These are phyloP conservation scores for Vitis hybrid DNA, from an alignment of 177 flowering plant genomes.

Conservation along the genomic window DNA sequence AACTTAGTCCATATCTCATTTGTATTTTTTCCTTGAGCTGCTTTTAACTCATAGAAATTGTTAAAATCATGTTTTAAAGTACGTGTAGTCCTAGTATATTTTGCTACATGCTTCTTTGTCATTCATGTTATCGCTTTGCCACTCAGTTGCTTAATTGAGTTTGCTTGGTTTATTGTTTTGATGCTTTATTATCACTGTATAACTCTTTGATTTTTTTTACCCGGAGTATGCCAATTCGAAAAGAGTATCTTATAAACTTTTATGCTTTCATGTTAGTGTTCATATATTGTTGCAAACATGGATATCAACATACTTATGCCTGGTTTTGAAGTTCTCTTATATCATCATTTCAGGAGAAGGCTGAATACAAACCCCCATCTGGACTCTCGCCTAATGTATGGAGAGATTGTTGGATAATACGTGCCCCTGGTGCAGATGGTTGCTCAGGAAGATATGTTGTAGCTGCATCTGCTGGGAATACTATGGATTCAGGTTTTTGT, in stretches of 20 bases:
- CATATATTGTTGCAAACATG: neutral
- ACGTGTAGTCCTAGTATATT: no score
- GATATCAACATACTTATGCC: neutral
- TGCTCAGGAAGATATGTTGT: slow-evolving; percentile 94
- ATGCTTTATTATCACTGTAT: neutral
- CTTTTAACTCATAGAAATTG: neutral
- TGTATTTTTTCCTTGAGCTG: neutral
- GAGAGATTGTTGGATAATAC: slow-evolving; percentile 96
- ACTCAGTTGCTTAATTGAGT: no score
- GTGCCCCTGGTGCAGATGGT: slow-evolving; percentile 94
- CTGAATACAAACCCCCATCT: slow-evolving; percentile 72
- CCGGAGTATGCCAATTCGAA: neutral
- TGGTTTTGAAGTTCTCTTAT: neutral
- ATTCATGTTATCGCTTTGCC: no score
- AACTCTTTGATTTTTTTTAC: neutral
- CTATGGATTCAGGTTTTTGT: slow-evolving; percentile 86
- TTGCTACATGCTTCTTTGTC: no score
- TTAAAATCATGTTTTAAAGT: no score
- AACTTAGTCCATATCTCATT: neutral
- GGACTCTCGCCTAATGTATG: slow-evolving; percentile 68
- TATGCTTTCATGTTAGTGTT: neutral
- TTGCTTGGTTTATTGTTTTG: neutral
- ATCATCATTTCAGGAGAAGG: slow-evolving; percentile 59
- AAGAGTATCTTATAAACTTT: neutral
- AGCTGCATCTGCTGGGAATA: slow-evolving; percentile 96